Base-by-base conservation (phyloP, 2,329 filamentous ascomycete genomes). In the Colletotrichum scovillei region DNA sequence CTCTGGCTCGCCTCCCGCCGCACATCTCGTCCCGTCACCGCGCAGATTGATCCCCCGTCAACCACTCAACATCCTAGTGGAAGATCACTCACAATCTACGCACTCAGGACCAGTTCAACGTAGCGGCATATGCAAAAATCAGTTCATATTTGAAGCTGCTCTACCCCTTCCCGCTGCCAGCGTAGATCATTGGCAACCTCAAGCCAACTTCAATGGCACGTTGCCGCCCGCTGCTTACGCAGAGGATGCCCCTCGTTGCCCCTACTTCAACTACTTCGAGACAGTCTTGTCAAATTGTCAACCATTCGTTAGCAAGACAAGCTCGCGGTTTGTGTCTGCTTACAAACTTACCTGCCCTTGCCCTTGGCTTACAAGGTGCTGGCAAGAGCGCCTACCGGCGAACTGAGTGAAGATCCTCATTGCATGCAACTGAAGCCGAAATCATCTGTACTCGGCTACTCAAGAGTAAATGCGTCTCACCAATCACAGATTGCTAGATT, bases 81-180 rank as follows among this genome's bases (percentile, higher is more conserved):
- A 49, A 70, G 60, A 73, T 73, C 70, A 73, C 32, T 72, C 70
- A 72, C 42, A 3, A 53, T 42, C 28, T 53, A 53, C 6, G 55
- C 69, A 57, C 14, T 42, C 63, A n/a, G 19, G 49, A 28, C 55
- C 6, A 70, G 55, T 42, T 70, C 32, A 8, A 35, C 59, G 49
- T 32, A 55, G 66, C 55, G 49, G 35, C 56, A 55, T 30, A 73
- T 35, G 72, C 72, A 74, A 56, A 9, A 65, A 73, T 73, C 72
- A 74, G 64, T 72, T 66, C 69, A 69, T 73, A 65, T 67, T 63
- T 74, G 70, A 71, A 62, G 70, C 70, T 26, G 65, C 28, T 38
- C 22, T 60, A 55, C 65, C 70, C 65, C 73, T 67, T 30, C 62
- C 35, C 22, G 30, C 42, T 4, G 56, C 35, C 67, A 57, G 14